These are phyloP conservation scores for Cercospora citrullina DNA, from an alignment of 2,329 filamentous ascomycete species.

Conservation along the genomic window DNA sequence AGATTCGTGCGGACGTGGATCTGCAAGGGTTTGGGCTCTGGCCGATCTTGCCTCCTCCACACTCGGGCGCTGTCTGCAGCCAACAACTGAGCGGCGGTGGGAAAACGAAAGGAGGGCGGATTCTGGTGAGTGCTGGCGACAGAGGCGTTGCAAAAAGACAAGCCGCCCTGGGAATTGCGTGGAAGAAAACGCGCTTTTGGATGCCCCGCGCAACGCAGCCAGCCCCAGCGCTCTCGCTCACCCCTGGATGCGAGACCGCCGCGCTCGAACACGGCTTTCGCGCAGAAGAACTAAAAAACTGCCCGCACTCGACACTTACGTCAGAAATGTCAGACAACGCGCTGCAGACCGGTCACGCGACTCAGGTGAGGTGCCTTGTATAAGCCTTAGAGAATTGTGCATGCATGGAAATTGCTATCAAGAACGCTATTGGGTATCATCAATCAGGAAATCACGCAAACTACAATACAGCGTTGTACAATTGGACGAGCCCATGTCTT, in stretches of 20 bases:
- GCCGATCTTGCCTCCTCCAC: background rate
- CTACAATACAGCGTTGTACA: background rate
- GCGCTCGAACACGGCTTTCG: background rate
- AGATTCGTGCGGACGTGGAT: conserved; percentile 6
- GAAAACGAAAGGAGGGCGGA: background rate
- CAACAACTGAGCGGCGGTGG: background rate
- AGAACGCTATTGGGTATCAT: background rate
- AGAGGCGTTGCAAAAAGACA: background rate
- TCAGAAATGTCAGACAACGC: background rate
- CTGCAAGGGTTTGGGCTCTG: conserved; percentile 4
- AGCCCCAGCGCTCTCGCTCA: background rate
- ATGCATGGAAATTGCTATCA: background rate
- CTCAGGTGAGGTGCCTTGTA: background rate
- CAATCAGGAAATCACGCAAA: background rate
- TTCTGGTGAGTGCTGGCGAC: background rate
- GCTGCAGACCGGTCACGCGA: background rate
- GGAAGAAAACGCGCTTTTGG: background rate
- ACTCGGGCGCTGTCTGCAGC: background rate
- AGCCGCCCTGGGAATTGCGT: background rate
- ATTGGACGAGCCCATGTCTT: background rate
- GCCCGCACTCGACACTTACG: background rate
- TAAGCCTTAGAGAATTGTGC: background rate
- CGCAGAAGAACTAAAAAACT: background rate
- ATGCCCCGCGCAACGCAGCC: background rate
- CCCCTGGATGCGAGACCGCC: background rate